Conservation (phyloP, 257 asterid species). For the Solanum bulbocastanum region DNA sequence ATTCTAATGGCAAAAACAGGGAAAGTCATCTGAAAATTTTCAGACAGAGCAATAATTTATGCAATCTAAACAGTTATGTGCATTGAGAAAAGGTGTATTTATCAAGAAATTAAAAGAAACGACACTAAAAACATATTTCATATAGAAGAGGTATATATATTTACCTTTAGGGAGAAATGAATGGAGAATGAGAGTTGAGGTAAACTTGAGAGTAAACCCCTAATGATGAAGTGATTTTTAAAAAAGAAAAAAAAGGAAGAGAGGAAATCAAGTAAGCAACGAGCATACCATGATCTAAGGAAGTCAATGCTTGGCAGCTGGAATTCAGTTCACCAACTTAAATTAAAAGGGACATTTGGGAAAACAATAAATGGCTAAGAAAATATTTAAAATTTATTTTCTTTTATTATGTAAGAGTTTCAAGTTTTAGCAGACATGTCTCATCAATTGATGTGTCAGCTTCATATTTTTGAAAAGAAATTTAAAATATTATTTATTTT, state of each 20-base stretch:
- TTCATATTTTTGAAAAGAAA: too few relatives aligned
- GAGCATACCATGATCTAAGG: constrained; percentile 47
- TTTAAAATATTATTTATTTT: too few relatives aligned
- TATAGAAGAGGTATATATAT: neutral
- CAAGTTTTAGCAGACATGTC: too few relatives aligned
- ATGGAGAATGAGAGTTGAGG: neutral
- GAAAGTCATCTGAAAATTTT: neutral
- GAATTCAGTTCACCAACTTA: constrained; percentile 59
- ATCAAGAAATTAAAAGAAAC: neutral
- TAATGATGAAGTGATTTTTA: constrained; percentile 1
- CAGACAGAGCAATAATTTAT: neutral
- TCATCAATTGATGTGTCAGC: too few relatives aligned
- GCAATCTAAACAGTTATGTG: neutral
- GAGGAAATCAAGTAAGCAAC: constrained; percentile 18
- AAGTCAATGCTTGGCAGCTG: constrained; percentile 81
- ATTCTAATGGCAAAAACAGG: neutral
- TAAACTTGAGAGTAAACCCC: constrained; percentile 1
- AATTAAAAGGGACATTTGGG: neutral
- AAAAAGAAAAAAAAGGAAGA: neutral
- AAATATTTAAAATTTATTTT: too few relatives aligned
- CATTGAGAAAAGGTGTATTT: neutral
- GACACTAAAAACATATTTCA: too few relatives aligned
- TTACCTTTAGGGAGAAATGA: constrained; percentile 17
- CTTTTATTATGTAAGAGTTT: too few relatives aligned
- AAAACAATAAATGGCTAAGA: neutral